A percentile compares a stretch with the other conserved stretches of the same genome.
These are phyloP conservation scores for Hypoxylon lienhwacheense DNA, from an alignment of 495 filamentous ascomycete genomes.

Conservation along the genomic window DNA sequence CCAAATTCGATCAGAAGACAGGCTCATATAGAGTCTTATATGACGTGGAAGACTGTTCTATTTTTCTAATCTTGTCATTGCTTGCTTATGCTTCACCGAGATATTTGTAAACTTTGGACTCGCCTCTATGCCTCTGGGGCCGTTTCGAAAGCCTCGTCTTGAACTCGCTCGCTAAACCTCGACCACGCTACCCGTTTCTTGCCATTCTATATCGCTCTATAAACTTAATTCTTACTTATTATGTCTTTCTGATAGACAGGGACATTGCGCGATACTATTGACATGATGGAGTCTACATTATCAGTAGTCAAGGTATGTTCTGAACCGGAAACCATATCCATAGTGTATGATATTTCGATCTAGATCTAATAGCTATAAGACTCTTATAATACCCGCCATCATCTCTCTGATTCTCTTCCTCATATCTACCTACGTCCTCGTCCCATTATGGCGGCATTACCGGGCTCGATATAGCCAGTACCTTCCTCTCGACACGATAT, in stretches of 20 bases:
- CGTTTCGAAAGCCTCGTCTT: neutral
- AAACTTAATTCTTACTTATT: neutral
- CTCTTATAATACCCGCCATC: constrained; percentile 73
- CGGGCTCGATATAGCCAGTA: constrained; percentile 73
- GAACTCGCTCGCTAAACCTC: no score
- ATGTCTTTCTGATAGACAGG: constrained; percentile 17
- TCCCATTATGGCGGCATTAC: constrained; percentile 77
- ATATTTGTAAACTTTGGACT: no score
- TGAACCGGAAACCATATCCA: neutral
- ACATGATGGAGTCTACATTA: constrained; percentile 43
- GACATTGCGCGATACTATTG: constrained; percentile 26
- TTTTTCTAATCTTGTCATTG: neutral
- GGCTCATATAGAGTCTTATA: constrained; percentile 39
- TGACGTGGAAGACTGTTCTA: constrained; percentile 38
- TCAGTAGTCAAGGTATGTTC: constrained; percentile 51
- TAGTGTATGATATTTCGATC: neutral
- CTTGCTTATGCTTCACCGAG: neutral
- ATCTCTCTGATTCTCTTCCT: constrained; percentile 78
- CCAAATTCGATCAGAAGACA: constrained; percentile 8
- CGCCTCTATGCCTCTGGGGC: neutral
- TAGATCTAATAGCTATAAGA: constrained; percentile 52
- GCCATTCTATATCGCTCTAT: no score
- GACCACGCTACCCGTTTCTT: no score
- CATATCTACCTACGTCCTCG: constrained; percentile 65
- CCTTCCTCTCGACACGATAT: constrained; percentile 66